These are phyloP conservation scores for Cornus kousa DNA, from an alignment of 148 eudicot species.

Conservation along the genomic window DNA sequence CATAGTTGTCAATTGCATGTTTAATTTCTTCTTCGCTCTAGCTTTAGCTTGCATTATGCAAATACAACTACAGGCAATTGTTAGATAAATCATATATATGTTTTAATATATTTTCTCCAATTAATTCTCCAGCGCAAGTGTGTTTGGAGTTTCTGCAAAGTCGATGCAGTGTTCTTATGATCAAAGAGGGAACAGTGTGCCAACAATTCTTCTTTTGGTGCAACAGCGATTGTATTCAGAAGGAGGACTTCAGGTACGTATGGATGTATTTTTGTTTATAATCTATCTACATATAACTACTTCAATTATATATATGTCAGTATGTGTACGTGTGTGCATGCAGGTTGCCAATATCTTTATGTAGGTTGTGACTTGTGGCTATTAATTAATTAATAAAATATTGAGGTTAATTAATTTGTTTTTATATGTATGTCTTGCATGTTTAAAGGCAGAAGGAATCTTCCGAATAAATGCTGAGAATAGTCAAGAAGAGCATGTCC, in stretches of 20 bases:
- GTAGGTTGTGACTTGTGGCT: background rate
- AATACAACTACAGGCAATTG: background rate
- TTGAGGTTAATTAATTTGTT: conserved; percentile 12
- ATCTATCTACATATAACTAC: no score
- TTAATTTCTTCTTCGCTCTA: background rate
- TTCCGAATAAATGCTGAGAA: conserved; percentile 86
- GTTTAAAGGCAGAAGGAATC: conserved; percentile 80
- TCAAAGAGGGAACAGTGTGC: conserved; percentile 79
- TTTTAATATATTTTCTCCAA: background rate
- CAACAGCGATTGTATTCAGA: conserved; percentile 62
- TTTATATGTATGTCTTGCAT: conserved; percentile 5
- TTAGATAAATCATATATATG: background rate
- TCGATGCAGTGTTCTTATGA: conserved; percentile 91
- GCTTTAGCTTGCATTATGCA: background rate
- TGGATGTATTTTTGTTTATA: background rate
- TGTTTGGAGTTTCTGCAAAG: conserved; percentile 83
- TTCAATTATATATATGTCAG: background rate
- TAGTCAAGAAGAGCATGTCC: conserved; percentile 60
- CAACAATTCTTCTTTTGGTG: conserved; percentile 77
- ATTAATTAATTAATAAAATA: background rate
- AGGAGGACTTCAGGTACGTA: conserved; percentile 74
- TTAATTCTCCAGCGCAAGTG: conserved; percentile 53
- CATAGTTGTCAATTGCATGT: background rate
- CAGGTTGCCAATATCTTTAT: no score
- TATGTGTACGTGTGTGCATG: background rate